A percentile compares a stretch with the other conserved stretches of the same genome.
These are phyloP conservation scores for Teratosphaeriaceae sp. DNA, from an alignment of 2,329 filamentous ascomycete species.

Conservation along the genomic window DNA sequence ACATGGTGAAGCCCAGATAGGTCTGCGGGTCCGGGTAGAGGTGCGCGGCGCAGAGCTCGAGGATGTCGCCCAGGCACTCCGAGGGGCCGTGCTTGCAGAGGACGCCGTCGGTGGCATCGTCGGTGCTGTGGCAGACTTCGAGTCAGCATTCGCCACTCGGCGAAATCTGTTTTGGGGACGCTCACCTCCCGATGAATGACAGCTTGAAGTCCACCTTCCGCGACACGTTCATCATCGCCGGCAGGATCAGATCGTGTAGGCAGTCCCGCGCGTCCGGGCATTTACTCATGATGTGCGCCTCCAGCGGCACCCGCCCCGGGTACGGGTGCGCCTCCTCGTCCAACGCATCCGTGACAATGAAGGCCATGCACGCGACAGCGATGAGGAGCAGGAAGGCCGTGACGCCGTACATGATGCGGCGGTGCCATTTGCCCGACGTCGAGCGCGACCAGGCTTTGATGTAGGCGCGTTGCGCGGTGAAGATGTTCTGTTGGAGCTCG, in stretches of 20 bases:
- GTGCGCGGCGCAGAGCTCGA: slow-evolving; percentile 82
- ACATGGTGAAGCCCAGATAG: slow-evolving; percentile 90
- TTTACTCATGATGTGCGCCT: slow-evolving; percentile 92
- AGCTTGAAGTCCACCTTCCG: slow-evolving; percentile 87
- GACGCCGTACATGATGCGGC: slow-evolving; percentile 25
- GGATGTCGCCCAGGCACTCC: slow-evolving; percentile 90
- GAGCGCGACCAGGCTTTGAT: slow-evolving; percentile 26
- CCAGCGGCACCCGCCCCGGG: slow-evolving; percentile 59
- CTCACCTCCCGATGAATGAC: slow-evolving; percentile 78
- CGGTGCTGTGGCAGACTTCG: slow-evolving; percentile 47
- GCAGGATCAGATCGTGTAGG: slow-evolving; percentile 71
- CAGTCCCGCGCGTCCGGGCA: slow-evolving; percentile 88
- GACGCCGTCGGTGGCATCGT: slow-evolving; percentile 71
- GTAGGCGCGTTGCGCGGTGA: slow-evolving; percentile 27
- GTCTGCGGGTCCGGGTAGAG: slow-evolving; percentile 81
- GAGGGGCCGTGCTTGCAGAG: slow-evolving; percentile 81
- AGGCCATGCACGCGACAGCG: slow-evolving; percentile 19
- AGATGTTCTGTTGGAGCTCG: slow-evolving; percentile 24
- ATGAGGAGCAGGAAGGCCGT: slow-evolving; percentile 23
- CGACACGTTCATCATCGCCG: slow-evolving; percentile 73
- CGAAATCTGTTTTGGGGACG: slow-evolving; percentile 9
- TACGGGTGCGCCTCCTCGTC: slow-evolving; percentile 18
- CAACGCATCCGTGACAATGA: slow-evolving; percentile 20
- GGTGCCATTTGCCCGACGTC: slow-evolving; percentile 25
- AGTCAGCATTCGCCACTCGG: slow-evolving; percentile 2